A percentile compares a stretch with the other conserved stretches of the same genome.
phyloP scores from a whole-genome alignment of 1,139 yeast species.

The Hemisphaericaspora xylofermentans region DNA sequence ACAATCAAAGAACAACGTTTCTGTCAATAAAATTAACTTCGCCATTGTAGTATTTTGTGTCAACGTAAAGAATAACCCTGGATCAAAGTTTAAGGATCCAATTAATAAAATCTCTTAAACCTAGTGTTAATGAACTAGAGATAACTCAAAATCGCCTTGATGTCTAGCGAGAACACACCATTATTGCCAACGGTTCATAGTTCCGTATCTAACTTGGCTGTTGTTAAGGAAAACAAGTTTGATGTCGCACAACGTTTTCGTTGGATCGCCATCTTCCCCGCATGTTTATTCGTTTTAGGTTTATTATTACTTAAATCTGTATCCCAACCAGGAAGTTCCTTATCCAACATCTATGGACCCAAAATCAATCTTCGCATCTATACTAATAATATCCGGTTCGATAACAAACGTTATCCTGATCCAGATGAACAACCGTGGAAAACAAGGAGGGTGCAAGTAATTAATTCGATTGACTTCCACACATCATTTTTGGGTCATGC shows the following conservation, averaged over 20 bases:
- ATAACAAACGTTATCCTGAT: slow-evolving; percentile 27
- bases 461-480: slow-evolving; percentile 39
- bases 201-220: neutral
- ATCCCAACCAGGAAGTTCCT: neutral
- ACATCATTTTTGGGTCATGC: slow-evolving; percentile 32
- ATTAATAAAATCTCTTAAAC: too few species aligned
- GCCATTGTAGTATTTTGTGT: too few species aligned
- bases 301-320: neutral
- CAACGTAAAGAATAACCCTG: too few species aligned
- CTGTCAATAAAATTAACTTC: too few species aligned
- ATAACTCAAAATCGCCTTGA: neutral
- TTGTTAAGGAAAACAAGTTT: neutral
- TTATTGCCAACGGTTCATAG: neutral
- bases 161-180: slow-evolving; percentile 3
- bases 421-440: slow-evolving; percentile 47
- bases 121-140: neutral
- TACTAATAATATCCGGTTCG: slow-evolving; percentile 55
- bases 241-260: neutral
- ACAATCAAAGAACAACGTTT: too few species aligned
- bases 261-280: slow-evolving; percentile 3
- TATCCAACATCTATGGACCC: slow-evolving; percentile 14
- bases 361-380: slow-evolving; percentile 39
- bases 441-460: slow-evolving; percentile 29
- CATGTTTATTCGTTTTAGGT: slow-evolving; percentile 1
- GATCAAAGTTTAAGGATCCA: too few species aligned